Evolutionary conservation across 1,284 basidiomycete species (phyloP), one percentile per base, ranked within the genome.

Genomic region (Apiotrichum laibachii): DNA sequence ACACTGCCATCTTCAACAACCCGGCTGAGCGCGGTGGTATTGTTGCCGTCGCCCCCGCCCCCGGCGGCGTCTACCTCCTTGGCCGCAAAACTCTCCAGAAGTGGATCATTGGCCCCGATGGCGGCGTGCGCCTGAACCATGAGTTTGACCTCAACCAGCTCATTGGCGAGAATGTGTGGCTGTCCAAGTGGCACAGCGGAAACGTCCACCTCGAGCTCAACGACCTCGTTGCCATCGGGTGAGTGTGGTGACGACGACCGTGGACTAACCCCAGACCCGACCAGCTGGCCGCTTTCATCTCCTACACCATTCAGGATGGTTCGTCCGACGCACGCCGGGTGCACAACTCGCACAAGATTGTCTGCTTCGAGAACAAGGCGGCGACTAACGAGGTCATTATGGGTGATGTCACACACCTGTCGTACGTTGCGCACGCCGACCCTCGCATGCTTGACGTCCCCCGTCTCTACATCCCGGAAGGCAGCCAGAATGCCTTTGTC

Each of bases 391-490:
- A 62, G 8, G 42, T 75, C 50, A 57, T 61, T 2, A 61, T 76
- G 8, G 40, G 59, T 12, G 63, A 70, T n/a, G 56, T 71, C 11
- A 65, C 70, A 13, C 58, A 65, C 19, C 57, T 78, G 1, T 65
- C 71, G 5, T 77, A 73, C 57, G 59, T 66, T 15, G 70, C 73
- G 71, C 68, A 72, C n/a, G 63, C 68, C 21, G 78, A 80, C 56
- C 72, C 76, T 6, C 66, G 79, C 37, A 74, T 70, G 37, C 69
- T 79, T 1, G 79, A 79, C 34, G 61, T 65, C 0, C 78, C 80
- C 2, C 60, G 70, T 16, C 64, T 81, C 0, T 53, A 67, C 26
- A 64, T 80, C 37, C 71, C 72, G 12, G 26, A 56, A 10, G 68
- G 67, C 6, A 67, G 71, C 37, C 52, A 67, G 11, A 71, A 71